Percentiles rank a stretch among this genome's conserved stretches.
Evolutionary conservation across 1,284 basidiomycete species (phyloP).

Genomic region (Takashimella tepidaria): DNA sequence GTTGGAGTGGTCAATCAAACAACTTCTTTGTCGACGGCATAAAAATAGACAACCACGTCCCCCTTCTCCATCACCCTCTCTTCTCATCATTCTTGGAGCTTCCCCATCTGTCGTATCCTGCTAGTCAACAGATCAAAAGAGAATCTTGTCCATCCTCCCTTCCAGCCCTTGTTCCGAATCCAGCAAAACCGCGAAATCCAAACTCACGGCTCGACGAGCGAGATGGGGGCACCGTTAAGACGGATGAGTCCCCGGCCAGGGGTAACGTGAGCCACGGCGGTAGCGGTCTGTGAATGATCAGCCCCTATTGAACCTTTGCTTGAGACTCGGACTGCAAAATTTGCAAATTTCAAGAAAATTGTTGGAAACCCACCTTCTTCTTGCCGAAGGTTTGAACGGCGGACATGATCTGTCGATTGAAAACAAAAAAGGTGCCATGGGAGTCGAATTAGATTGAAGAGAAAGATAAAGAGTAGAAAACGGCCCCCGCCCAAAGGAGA

Average conservation of each 20-base stretch:
- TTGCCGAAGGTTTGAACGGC: constrained; percentile 96
- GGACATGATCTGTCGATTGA: constrained; percentile 39
- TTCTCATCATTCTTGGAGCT: background rate
- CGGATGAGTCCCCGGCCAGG: constrained; percentile 97
- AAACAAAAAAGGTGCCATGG: background rate
- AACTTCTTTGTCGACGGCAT: no score
- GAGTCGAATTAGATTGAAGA: background rate
- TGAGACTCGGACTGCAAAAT: background rate
- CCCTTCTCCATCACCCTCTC: background rate
- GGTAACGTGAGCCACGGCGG: constrained; percentile 90
- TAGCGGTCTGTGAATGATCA: constrained; percentile 66
- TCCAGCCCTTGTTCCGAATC: constrained; percentile 1
- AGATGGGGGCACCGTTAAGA: constrained; percentile 94
- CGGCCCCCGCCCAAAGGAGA: background rate
- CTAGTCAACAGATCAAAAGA: no score
- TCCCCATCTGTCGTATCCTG: no score
- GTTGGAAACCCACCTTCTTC: constrained; percentile 81
- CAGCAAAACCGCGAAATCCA: background rate
- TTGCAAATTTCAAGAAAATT: background rate
- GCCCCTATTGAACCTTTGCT: background rate
- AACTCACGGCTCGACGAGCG: constrained; percentile 74
- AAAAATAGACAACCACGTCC: no score
- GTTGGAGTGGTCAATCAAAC: constrained; percentile 8
- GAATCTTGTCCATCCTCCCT: background rate
- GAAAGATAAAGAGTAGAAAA: background rate